Evolutionary conservation across 768 basidiomycete genomes (phyloP).

Genomic region (Tulasnella sp.): DNA sequence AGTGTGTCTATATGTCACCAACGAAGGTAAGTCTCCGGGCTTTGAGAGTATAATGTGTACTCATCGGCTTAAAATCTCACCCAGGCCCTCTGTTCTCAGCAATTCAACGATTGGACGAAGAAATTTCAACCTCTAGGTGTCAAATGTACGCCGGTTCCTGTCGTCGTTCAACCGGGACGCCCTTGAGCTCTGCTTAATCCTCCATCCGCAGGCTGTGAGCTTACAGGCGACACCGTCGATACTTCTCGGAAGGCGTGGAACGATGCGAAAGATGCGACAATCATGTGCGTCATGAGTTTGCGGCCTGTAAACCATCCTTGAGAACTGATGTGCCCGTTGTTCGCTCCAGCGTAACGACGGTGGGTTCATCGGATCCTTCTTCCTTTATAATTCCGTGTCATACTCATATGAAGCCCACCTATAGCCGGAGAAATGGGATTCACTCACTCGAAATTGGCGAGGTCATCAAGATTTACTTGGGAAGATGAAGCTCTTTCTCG

Average conservation of each 20-base stretch:
- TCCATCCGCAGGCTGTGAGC: constrained; percentile 53
- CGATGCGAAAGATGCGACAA: constrained; percentile 58
- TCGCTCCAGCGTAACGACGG: constrained; percentile 57
- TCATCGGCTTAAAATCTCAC: no score
- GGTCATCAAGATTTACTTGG: constrained; percentile 57
- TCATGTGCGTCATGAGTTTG: constrained; percentile 46
- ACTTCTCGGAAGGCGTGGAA: constrained; percentile 57
- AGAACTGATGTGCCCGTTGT: not conserved
- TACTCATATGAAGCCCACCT: constrained; percentile 12
- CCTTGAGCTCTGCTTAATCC: no score
- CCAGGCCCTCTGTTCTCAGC: constrained; percentile 82
- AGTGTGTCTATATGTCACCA: constrained; percentile 87
- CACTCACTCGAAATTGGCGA: constrained; percentile 74
- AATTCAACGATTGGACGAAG: constrained; percentile 66
- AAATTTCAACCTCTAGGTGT: constrained; percentile 71
- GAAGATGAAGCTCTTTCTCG: constrained; percentile 66
- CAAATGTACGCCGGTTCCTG: constrained; percentile 43
- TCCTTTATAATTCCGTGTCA: not conserved
- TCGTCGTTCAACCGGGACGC: not conserved
- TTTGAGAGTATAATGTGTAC: not conserved
- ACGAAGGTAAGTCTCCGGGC: constrained; percentile 51
- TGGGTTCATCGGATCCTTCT: constrained; percentile 26
- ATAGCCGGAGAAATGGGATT: constrained; percentile 95
- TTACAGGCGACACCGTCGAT: constrained; percentile 82
- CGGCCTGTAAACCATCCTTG: not conserved